Conservation (phyloP, 2,329 filamentous ascomycete species). For the Scolecobasidium constrictum region DNA sequence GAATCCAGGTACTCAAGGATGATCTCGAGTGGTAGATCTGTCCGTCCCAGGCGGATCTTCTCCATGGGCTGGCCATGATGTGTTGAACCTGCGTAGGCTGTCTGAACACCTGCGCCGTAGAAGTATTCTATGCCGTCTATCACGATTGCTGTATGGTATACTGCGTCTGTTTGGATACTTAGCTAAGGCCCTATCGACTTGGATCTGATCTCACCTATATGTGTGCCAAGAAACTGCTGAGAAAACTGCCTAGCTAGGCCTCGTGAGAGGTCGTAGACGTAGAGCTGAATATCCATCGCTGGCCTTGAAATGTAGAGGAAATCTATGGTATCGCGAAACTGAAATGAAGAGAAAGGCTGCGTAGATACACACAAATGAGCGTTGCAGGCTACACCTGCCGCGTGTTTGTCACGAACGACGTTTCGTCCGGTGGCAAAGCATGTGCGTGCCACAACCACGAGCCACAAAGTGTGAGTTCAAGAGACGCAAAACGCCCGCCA, state of each 20-base stretch:
- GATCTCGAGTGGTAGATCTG: slow-evolving; percentile 67
- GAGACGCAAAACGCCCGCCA: too few relatives aligned
- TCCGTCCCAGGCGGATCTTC: slow-evolving; percentile 61
- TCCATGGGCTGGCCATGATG: slow-evolving; percentile 82
- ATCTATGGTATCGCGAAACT: too few relatives aligned
- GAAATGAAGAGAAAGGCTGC: too few relatives aligned
- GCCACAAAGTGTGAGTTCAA: too few relatives aligned
- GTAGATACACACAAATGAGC: too few relatives aligned
- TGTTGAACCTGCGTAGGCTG: slow-evolving; percentile 67
- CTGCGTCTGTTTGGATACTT: slow-evolving; percentile 52
- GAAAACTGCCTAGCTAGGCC: slow-evolving; percentile 49
- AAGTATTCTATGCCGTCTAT: slow-evolving; percentile 79
- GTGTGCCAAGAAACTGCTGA: slow-evolving; percentile 48
- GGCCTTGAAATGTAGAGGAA: too few relatives aligned
- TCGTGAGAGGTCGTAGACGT: slow-evolving; percentile 43
- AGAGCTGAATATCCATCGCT: slow-evolving; percentile 42
- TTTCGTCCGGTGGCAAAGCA: too few relatives aligned
- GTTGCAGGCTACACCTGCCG: too few relatives aligned
- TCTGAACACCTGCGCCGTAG: slow-evolving; percentile 80
- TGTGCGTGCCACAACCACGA: too few relatives aligned
- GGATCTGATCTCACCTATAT: slow-evolving; percentile 37
- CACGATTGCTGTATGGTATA: slow-evolving; percentile 91
- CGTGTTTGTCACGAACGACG: too few relatives aligned
- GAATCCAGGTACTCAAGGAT: slow-evolving; percentile 83
- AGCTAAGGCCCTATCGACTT: background rate